phyloP scores from a whole-genome alignment of 352 stramenopile genomes.

The Thalassiosira exigua region DNA sequence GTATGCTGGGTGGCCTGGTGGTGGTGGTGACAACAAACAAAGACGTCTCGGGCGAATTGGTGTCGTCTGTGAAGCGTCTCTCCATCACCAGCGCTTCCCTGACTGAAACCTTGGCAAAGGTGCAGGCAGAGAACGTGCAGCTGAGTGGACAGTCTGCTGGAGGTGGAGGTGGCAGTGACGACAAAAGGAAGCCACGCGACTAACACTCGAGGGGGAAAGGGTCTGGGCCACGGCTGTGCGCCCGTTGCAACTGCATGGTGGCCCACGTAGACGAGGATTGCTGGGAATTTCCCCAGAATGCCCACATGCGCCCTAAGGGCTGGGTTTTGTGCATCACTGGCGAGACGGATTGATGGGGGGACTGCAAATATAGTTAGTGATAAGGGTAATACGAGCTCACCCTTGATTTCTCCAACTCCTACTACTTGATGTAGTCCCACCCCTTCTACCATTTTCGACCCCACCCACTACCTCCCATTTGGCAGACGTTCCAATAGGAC shows the following conservation, averaged over 20 bases:
- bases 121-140: neutral
- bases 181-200: too few relatives aligned
- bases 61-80: neutral
- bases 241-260: neutral
- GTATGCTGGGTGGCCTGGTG: neutral
- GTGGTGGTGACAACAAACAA: neutral
- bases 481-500: neutral
- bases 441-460: neutral
- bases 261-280: too few relatives aligned
- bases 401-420: neutral
- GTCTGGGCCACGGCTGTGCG: neutral
- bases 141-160: neutral
- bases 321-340: too few relatives aligned
- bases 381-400: neutral
- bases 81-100: neutral
- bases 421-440: neutral
- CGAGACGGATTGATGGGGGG: too few relatives aligned
- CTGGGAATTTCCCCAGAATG: too few relatives aligned
- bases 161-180: too few relatives aligned
- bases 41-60: neutral
- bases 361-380: too few relatives aligned
- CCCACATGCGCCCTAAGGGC: too few relatives aligned
- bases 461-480: neutral
- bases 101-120: neutral
- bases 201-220: neutral